phyloP scores from a whole-genome alignment of 2,329 filamentous ascomycete species.

The Aspergillus amoenus region DNA sequence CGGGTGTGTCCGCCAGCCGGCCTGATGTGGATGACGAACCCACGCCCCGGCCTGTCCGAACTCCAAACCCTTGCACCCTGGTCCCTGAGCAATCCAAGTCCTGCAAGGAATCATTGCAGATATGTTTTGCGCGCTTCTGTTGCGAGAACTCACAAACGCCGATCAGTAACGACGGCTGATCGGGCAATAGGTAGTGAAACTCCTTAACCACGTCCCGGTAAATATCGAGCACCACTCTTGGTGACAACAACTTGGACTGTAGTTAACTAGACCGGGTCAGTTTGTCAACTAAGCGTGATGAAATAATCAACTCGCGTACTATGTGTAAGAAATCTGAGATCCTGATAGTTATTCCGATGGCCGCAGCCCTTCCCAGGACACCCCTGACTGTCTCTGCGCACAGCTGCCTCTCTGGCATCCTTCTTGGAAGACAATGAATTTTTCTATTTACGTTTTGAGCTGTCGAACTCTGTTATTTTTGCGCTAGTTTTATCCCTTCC shows the following conservation, averaged over 20 bases:
- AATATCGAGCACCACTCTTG: background rate
- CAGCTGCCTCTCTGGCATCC: background rate
- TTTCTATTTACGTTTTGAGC: no score
- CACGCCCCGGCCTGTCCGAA: background rate
- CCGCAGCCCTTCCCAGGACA: background rate
- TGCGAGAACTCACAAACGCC: background rate
- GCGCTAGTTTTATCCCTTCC: background rate
- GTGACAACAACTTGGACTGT: background rate
- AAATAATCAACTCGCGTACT: background rate
- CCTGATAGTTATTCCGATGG: background rate
- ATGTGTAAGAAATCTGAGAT: conserved; percentile 1
- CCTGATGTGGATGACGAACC: background rate
- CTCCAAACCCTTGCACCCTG: background rate
- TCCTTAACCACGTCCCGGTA: background rate
- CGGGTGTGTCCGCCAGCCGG: background rate
- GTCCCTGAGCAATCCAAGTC: background rate
- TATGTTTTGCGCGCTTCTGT: background rate
- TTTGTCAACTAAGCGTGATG: background rate
- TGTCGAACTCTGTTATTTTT: no score
- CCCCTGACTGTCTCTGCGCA: background rate
- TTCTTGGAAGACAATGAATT: background rate
- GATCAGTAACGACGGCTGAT: background rate
- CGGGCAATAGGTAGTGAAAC: no score
- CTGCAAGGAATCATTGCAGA: background rate
- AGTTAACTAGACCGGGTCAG: background rate